Evolutionary conservation across 1,139 yeast species (phyloP), one percentile per base, ranked within the genome.

Genomic region (Candida pseudoviswanathii): DNA sequence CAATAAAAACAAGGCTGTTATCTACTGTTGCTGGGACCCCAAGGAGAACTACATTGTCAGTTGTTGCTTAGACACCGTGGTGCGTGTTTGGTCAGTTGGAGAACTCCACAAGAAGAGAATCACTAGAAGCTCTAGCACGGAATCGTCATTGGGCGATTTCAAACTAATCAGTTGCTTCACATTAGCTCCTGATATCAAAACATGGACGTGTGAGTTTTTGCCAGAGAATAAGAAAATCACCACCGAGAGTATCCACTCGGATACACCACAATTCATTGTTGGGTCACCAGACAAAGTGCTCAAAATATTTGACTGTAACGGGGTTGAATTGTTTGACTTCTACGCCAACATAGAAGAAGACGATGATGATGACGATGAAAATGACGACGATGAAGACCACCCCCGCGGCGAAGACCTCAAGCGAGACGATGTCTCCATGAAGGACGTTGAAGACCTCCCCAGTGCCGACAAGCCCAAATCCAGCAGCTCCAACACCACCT

Each of bases 261-360:
- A 50, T 9, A 78, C 79, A 5, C 80, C 84, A 24, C 79, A 77
- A 51, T 85, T 89, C 54, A 75, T 89, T 8, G 74, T 87, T 22
- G 95, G 96, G 0, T 84, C 94, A 1, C 90, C 92, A 0, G 97
- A 89, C 63, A 84, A 84, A 55, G 84, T 81, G 44, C 78, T 90
- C 51, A 79, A 81, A 32, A 77, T 87, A 10, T 88, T 80, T 70
- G 81, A 84, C 56, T 59, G 80, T 25, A 65, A 68, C 24, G 80
- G 81, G 4, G 58, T 56, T 3, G 79, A 75, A 51, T 55, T 75
- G 9, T 73, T 73, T 58, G 80, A 76, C 54, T 76, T 76, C 54
- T 75, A 75, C 53, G 71, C 71, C 21, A 75, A 73, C 51, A 65
- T 71, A 2, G 75, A 72, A 43, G 71, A 65, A 26, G 55, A 50